phyloP scores from a whole-genome alignment of 495 filamentous ascomycete species.

The Tuber aestivum region DNA sequence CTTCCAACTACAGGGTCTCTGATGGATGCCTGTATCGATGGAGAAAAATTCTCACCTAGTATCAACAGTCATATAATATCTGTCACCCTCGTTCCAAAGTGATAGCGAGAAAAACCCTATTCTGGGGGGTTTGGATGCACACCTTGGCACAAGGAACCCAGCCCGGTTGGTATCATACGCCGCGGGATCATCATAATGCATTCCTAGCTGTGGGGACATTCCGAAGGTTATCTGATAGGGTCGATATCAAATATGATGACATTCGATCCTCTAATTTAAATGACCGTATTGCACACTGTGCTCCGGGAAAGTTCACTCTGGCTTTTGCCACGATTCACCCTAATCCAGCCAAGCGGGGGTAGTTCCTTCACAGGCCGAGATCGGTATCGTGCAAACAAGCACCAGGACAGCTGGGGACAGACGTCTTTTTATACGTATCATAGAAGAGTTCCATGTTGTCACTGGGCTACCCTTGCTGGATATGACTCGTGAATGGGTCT shows the following conservation, averaged over 20 bases:
- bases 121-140: neutral
- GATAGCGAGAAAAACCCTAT: neutral
- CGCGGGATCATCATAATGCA: neutral
- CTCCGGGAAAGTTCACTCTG: neutral
- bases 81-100: neutral
- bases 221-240: neutral
- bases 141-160: neutral
- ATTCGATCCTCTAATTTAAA: neutral
- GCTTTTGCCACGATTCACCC: neutral
- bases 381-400: neutral
- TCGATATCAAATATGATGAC: neutral
- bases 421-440: neutral
- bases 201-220: neutral
- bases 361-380: neutral
- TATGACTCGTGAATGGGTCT: neutral
- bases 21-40: neutral
- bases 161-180: neutral
- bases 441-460: neutral
- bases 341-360: neutral
- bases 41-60: neutral
- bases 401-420: neutral
- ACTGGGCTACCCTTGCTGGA: neutral
- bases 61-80: neutral
- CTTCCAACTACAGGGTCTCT: neutral
- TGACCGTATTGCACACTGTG: neutral